Percentiles rank a stretch among this genome's conserved stretches.
Evolutionary conservation across 164 flowering plant species (phyloP).

Genomic region (Piper longum): DNA sequence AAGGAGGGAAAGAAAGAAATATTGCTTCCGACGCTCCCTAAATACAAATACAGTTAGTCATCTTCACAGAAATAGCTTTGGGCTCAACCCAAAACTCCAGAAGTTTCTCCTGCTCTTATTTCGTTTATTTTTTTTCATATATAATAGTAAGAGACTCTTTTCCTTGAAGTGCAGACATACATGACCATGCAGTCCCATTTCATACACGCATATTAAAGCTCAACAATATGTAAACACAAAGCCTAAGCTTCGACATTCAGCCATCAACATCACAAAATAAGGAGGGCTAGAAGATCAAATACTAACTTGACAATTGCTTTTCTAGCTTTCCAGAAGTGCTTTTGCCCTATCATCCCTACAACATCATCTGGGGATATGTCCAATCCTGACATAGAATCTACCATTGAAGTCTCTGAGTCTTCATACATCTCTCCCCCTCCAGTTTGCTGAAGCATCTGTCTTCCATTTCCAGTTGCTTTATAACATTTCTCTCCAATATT

Average conservation of each 20-base stretch:
- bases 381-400: constrained; percentile 31
- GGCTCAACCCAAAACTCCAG: too few relatives aligned
- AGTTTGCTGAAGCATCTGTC: constrained; percentile 10
- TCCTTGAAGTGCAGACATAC: background rate
- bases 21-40: too few relatives aligned
- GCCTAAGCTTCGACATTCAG: too few relatives aligned
- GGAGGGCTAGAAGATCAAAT: background rate
- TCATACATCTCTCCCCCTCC: constrained; percentile 25
- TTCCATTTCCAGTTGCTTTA: constrained; percentile 11
- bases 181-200: background rate
- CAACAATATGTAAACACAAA: too few relatives aligned
- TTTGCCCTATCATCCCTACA: constrained; percentile 54
- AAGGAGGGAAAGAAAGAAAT: too few relatives aligned
- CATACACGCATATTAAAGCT: background rate
- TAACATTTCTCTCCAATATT: constrained; percentile 13
- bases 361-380: constrained; percentile 61
- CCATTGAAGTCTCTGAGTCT: constrained; percentile 42
- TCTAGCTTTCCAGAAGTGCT: constrained; percentile 73
- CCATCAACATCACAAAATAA: background rate
- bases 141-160: too few relatives aligned
- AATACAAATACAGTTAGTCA: too few relatives aligned
- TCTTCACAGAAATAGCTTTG: too few relatives aligned
- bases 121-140: too few relatives aligned
- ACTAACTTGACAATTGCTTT: constrained; percentile 71
- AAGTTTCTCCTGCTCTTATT: too few relatives aligned